These are phyloP conservation scores for Septoria linicola DNA, from an alignment of 2,329 filamentous ascomycete genomes.

Conservation along the genomic window DNA sequence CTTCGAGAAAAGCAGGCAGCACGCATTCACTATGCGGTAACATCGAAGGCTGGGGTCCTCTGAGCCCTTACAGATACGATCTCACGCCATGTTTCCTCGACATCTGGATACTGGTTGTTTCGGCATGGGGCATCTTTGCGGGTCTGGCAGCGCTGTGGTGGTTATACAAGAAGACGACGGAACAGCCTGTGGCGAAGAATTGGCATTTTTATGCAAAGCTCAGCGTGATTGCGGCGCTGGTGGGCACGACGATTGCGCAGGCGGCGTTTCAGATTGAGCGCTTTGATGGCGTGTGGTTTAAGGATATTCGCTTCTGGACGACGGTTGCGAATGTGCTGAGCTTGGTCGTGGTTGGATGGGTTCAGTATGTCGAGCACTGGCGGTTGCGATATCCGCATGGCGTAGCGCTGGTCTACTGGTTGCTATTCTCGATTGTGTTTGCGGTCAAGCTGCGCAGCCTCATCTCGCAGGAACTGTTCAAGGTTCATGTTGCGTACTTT, in stretches of 20 bases:
- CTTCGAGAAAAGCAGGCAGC: constrained; percentile 16
- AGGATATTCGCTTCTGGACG: constrained; percentile 85
- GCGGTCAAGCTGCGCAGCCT: constrained; percentile 83
- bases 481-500: constrained; percentile 69
- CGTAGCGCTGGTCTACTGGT: constrained; percentile 88
- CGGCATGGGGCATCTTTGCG: constrained; percentile 73
- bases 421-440: constrained; percentile 76
- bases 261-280: constrained; percentile 71
- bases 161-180: constrained; percentile 67
- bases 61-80: constrained; percentile 85
- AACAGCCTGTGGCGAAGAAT: constrained; percentile 70
- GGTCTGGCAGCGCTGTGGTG: constrained; percentile 79
- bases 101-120: constrained; percentile 74
- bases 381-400: constrained; percentile 82
- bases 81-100: constrained; percentile 98
- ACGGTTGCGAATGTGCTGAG: constrained; percentile 70
- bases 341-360: constrained; percentile 68
- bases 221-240: constrained; percentile 65
- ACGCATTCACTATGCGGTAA: constrained; percentile 79
- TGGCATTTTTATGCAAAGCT: constrained; percentile 93
- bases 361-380: constrained; percentile 85
- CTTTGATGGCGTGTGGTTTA: constrained; percentile 68
- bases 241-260: constrained; percentile 68
- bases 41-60: constrained; percentile 88
- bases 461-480: constrained; percentile 72